Base-by-base conservation (phyloP, 306 rosid genomes). In the Casuarina cunninghamiana region DNA sequence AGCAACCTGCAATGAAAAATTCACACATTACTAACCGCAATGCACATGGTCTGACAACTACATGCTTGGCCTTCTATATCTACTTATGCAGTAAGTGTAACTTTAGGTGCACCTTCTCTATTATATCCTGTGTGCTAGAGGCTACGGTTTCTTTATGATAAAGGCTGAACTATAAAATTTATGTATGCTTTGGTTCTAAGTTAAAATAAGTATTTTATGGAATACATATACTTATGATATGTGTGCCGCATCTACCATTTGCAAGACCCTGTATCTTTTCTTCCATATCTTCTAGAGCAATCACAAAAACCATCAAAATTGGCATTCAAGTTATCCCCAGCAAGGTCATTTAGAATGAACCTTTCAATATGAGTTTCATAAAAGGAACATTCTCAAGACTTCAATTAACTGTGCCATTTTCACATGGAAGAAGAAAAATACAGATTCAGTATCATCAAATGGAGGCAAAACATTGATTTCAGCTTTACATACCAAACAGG, bases 1-100 rank as follows among this genome's bases (percentile, higher is more conserved):
- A 37, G 98, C 89, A 50, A 81, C 98, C 98, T 94, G 93, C 75
- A 88, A 90, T 57, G 79, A 74, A 77, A 77, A 79, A 84, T 70
- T 42, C 73, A 67, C 44, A 37, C 3, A 39, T 81, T 76, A 73
- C 2, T 62, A 66, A 37, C 2, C 17, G 21, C 50, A 38, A 48
- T 57, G 73, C 3, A 41, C 49, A 66, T 38, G 46, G 44, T 66
- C 19, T 3, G 2, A 38, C 41, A 26, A 26, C 1, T 26, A 26
- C 32, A 26, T 26, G 32, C 32, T 26, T 26, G 32, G 32, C 32
- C 32, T 26, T 26, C 32, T 26, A 26, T 26, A 26, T 26, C 32
- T 26, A 26, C 32, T 26, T 26, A 26, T 26, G 32, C 32, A 26
- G 32, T 26, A 26, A 26, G 32, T 26, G 32, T 6, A 8, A 46